Evolutionary conservation across 2,329 filamentous ascomycete genomes (phyloP).

Genomic region (Fusarium torreyae): DNA sequence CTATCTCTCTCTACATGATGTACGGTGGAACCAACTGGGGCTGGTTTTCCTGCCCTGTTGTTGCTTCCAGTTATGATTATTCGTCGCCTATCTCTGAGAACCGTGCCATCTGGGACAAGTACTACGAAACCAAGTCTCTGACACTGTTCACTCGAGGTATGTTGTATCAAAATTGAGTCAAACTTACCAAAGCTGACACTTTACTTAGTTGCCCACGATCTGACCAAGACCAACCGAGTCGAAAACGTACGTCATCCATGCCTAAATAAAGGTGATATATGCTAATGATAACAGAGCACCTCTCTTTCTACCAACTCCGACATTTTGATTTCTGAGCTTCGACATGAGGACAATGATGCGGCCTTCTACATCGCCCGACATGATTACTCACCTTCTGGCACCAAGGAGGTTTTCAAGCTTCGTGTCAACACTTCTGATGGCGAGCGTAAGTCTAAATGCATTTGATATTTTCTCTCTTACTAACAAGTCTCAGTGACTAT

Average conservation of each 20-base stretch:
- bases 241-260: constrained; percentile 48
- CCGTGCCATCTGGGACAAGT: constrained; percentile 71
- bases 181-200: neutral
- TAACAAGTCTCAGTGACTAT: constrained; percentile 58
- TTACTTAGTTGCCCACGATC: constrained; percentile 63
- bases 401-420: constrained; percentile 68
- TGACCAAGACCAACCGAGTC: constrained; percentile 68
- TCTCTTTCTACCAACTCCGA: constrained; percentile 61
- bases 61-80: constrained; percentile 75
- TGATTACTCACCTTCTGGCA: constrained; percentile 65
- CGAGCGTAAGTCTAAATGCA: constrained; percentile 34
- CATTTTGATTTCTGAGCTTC: constrained; percentile 69
- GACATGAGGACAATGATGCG: constrained; percentile 70
- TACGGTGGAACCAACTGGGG: constrained; percentile 78
- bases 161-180: neutral
- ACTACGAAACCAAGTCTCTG: constrained; percentile 74
- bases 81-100: constrained; percentile 73
- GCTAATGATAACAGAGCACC: constrained; percentile 17
- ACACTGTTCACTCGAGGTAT: constrained; percentile 68
- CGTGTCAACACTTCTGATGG: constrained; percentile 70
- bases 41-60: constrained; percentile 69
- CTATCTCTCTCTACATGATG: constrained; percentile 75
- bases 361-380: constrained; percentile 74
- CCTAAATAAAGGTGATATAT: constrained; percentile 61
- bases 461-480: rapidly evolving